A percentile compares a stretch with the other conserved stretches of the same genome.
These are phyloP conservation scores for Sordariomycetes sp. DNA, from an alignment of 2,329 filamentous ascomycete genomes.

Conservation along the genomic window DNA sequence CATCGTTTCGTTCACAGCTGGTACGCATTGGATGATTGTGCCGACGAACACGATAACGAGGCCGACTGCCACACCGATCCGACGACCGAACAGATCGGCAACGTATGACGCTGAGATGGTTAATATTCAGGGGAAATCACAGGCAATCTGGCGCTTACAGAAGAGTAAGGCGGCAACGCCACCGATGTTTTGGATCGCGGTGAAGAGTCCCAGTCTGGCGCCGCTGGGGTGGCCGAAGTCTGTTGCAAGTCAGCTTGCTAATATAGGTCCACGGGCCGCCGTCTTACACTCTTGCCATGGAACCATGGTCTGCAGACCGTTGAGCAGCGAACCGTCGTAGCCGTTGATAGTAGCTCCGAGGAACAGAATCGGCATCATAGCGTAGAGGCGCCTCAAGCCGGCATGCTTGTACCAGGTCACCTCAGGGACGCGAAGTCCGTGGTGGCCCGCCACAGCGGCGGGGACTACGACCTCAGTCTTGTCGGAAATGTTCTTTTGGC, in stretches of 20 bases:
- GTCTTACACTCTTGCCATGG: constrained; percentile 2
- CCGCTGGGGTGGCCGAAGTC: constrained; percentile 1
- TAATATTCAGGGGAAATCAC: not conserved
- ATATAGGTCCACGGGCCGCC: no score
- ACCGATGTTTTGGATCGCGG: not conserved
- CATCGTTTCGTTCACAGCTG: constrained; percentile 1
- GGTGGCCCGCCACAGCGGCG: no score
- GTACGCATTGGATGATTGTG: not conserved
- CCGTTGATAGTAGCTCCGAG: constrained; percentile 1
- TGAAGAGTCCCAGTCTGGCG: not conserved
- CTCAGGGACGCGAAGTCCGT: constrained; percentile 1
- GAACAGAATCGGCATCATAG: not conserved
- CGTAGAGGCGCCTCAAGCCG: not conserved
- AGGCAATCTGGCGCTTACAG: not conserved
- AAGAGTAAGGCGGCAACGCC: not conserved
- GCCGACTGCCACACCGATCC: not conserved
- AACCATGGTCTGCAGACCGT: constrained; percentile 1
- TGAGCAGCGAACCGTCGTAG: constrained; percentile 1
- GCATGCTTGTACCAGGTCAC: not conserved
- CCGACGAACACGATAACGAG: not conserved
- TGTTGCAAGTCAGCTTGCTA: not conserved
- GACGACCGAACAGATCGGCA: not conserved
- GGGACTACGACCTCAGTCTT: no score
- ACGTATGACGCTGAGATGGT: not conserved
- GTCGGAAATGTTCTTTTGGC: no score